Conservation (phyloP, 2,329 filamentous ascomycete species). For the Pseudogymnoascus sp. region DNA sequence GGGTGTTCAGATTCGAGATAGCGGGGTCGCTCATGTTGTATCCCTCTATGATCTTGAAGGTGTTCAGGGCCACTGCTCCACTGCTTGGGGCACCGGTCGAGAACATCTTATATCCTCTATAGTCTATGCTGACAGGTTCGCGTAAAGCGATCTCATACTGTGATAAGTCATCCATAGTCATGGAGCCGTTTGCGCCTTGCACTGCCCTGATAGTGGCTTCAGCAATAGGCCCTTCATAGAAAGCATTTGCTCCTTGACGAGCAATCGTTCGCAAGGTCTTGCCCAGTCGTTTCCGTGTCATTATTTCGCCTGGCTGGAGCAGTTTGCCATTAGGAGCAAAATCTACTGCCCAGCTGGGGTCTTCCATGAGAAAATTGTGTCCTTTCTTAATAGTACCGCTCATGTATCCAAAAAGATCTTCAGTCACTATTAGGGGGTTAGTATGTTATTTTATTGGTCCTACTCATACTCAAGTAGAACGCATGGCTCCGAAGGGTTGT, state of each 20-base stretch:
- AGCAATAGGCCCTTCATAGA: conserved; percentile 56
- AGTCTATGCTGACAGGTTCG: conserved; percentile 53
- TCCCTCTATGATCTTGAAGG: conserved; percentile 75
- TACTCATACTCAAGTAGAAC: background rate
- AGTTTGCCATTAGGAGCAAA: conserved; percentile 59
- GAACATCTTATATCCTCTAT: conserved; percentile 63
- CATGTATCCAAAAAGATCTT: conserved; percentile 72
- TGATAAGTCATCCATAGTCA: conserved; percentile 57
- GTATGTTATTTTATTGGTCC: background rate
- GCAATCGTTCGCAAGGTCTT: conserved; percentile 59
- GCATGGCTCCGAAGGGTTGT: background rate
- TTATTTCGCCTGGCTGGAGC: conserved; percentile 51
- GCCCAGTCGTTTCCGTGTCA: conserved; percentile 59
- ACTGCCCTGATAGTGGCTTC: conserved; percentile 53
- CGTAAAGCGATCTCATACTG: conserved; percentile 61
- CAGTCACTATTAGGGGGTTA: conserved; percentile 56
- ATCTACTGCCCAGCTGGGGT: conserved; percentile 59
- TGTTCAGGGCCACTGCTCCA: conserved; percentile 59
- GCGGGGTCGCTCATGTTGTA: conserved; percentile 50
- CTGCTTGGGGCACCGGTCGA: conserved; percentile 67
- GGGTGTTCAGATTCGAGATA: conserved; percentile 60
- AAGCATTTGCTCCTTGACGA: conserved; percentile 48
- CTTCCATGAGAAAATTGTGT: conserved; percentile 51
- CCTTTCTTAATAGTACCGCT: conserved; percentile 36
- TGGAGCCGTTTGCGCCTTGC: conserved; percentile 52